Evolutionary conservation across 2,329 filamentous ascomycete species (phyloP), one percentile per base, ranked within the genome.

Genomic region (Rhynchosporium graminicola): DNA sequence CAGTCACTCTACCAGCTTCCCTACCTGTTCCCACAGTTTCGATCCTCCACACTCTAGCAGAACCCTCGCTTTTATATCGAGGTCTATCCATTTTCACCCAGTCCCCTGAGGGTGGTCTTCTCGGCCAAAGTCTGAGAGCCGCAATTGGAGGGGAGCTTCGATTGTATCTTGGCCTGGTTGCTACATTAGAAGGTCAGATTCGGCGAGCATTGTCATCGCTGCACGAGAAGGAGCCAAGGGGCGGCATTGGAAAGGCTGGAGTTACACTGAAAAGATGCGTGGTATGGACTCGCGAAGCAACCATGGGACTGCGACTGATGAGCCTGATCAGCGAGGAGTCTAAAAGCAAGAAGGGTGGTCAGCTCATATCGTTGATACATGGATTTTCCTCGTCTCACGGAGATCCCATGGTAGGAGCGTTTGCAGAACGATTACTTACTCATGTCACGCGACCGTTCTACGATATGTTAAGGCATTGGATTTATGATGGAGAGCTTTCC

Each of bases 401-500:
- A 48, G 95, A 99, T 69, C 95, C 95, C 0, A 93, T 97, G 68
- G 95, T 99, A 31, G 90, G 90, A 66, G 88, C 88, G 0, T 98
- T 98, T 78, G 95, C 95, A 0, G 94, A 98, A 75, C 87, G 94
- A 29, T 81, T 99, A 33, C 82, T 99, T 5, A 83, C 84, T 5
- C 91, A 94, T 71, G 90, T 99, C 59, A 97, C 95, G 1, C 84
- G 90, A 15, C 96, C 96, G 0, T 99, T 99, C 74, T 99, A 99
- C 75, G 91, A 96, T 71, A 97, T 99, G 80, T 81, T 99, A 59
- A 87, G 92, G 60, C 90, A 92, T 70, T 99, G 95, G 95, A 97
- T 99, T 57, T 99, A 99, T 73, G 94, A 99, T 72, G 95, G 95
- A 64, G 96, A 99, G 79, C 83, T 99, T 13, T 92, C 91, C n/a